These are phyloP conservation scores for Colletotrichum sp. DNA, from an alignment of 2,329 filamentous ascomycete species.

Conservation along the genomic window DNA sequence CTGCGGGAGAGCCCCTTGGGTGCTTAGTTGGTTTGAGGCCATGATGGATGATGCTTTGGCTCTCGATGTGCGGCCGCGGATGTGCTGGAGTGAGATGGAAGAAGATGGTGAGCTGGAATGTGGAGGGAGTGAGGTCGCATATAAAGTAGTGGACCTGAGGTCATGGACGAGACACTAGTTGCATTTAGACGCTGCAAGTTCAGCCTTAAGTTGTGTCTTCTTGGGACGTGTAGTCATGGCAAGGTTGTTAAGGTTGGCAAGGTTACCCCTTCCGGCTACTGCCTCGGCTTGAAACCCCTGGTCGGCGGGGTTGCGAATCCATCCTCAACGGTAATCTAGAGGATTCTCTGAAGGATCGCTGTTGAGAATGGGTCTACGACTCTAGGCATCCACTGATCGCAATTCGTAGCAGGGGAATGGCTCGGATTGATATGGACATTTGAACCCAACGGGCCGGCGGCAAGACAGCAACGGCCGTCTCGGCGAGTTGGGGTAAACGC, in stretches of 20 bases:
- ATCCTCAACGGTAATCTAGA: background rate
- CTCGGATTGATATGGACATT: background rate
- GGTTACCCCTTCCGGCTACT: background rate
- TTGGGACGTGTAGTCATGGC: constrained; percentile 3
- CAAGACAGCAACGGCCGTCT: background rate
- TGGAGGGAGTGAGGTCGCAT: background rate
- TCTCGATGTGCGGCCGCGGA: background rate
- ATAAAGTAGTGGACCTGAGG: constrained; percentile 2
- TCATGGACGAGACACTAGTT: constrained; percentile 11
- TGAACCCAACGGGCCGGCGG: background rate
- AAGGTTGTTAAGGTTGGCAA: background rate
- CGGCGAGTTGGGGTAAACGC: background rate
- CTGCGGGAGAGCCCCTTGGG: constrained; percentile 30
- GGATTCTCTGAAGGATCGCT: background rate
- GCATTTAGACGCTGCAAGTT: background rate
- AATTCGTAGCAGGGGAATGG: background rate
- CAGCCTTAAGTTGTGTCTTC: background rate
- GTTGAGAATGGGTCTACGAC: background rate
- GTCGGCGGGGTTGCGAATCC: background rate
- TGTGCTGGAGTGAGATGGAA: background rate
- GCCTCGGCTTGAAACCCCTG: background rate
- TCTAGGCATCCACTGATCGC: background rate
- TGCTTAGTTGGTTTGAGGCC: constrained; percentile 26
- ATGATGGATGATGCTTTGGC: constrained; percentile 23
- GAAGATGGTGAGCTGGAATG: background rate